phyloP scores from a whole-genome alignment of 495 filamentous ascomycete species.

The Lichina pygmaea region DNA sequence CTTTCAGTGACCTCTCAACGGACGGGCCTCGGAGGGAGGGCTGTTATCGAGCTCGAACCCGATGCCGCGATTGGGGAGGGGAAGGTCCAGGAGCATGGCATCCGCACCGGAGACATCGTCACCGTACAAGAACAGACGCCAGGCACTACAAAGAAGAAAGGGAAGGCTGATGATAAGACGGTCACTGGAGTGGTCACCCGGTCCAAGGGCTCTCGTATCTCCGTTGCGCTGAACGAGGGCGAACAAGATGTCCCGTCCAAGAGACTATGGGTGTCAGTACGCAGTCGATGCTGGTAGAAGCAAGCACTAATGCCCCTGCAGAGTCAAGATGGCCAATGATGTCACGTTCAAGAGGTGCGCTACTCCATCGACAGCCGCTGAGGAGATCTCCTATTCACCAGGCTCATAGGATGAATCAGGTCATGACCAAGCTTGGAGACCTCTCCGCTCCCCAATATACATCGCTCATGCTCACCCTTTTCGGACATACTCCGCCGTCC shows the following conservation, averaged over 20 bases:
- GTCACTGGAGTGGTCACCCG: conserved; percentile 60
- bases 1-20: conserved; percentile 48
- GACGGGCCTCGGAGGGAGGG: conserved; percentile 77
- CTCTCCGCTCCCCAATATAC: conserved; percentile 43
- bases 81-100: conserved; percentile 51
- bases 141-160: conserved; percentile 45
- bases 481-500: conserved; percentile 39
- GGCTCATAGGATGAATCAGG: conserved; percentile 48
- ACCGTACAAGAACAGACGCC: conserved; percentile 46
- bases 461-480: conserved; percentile 54
- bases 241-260: conserved; percentile 30
- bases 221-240: conserved; percentile 45
- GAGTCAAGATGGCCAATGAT: conserved; percentile 85
- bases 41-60: conserved; percentile 51
- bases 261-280: conserved; percentile 33
- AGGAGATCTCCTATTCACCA: neutral
- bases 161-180: conserved; percentile 30
- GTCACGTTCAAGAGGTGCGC: conserved; percentile 59
- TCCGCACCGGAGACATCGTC: conserved; percentile 73
- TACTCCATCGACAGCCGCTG: neutral
- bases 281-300: neutral
- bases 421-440: conserved; percentile 55
- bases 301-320: conserved; percentile 7
- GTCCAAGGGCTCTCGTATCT: conserved; percentile 27
- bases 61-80: conserved; percentile 34